phyloP scores from a whole-genome alignment of 495 filamentous ascomycete species.

The Neurospora sp. region DNA sequence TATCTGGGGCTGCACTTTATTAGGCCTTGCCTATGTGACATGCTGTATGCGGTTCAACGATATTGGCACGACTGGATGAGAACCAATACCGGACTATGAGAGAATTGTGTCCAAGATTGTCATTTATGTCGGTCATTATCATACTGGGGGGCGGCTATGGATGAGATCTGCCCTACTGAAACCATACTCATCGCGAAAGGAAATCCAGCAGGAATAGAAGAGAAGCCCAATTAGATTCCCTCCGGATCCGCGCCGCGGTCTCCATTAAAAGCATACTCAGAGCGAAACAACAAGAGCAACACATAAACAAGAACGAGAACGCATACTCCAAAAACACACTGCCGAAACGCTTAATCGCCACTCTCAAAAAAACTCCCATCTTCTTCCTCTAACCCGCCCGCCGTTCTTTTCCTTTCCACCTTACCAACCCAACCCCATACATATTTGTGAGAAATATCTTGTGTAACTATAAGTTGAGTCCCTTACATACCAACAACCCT shows the following conservation, averaged over 20 bases:
- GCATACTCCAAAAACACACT: neutral
- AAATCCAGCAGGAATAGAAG: neutral
- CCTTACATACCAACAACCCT: slow-evolving; percentile 58
- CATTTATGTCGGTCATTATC: neutral
- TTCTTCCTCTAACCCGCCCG: neutral
- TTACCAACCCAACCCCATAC: neutral
- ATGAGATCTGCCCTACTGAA: neutral
- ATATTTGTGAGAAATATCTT: neutral
- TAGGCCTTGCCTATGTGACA: neutral
- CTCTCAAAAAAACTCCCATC: neutral
- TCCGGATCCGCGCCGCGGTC: neutral
- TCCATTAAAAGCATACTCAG: neutral
- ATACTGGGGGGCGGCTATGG: neutral
- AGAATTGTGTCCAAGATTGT: neutral
- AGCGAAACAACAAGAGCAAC: neutral
- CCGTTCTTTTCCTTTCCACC: neutral
- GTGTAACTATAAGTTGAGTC: neutral
- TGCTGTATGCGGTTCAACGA: neutral
- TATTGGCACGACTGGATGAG: neutral
- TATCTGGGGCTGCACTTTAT: too few species aligned
- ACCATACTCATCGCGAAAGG: neutral
- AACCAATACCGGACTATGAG: neutral
- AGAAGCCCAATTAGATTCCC: neutral
- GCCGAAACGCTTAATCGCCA: neutral
- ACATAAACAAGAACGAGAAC: neutral